These are phyloP conservation scores for Cucumis sativus DNA, from an alignment of 306 rosid species.

Conservation along the genomic window DNA sequence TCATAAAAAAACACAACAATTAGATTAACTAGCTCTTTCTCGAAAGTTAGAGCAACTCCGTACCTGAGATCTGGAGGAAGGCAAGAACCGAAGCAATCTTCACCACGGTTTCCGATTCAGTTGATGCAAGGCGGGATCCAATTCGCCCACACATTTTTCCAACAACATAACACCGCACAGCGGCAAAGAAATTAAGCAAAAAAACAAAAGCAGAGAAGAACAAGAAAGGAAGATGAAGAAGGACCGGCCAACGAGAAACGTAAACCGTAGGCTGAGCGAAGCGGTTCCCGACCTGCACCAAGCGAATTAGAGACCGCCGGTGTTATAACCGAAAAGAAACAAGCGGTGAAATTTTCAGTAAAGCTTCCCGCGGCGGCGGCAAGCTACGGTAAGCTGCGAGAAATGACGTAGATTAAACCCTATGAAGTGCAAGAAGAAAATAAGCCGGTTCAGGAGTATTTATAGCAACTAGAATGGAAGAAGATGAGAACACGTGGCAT, in stretches of 20 bases:
- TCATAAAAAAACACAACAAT: neutral
- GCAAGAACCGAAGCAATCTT: conserved; percentile 7
- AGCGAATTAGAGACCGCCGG: conserved; percentile 97
- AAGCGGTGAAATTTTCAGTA: neutral
- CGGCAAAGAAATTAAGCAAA: neutral
- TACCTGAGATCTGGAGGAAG: conserved; percentile 13
- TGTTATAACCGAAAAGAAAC: conserved; percentile 22
- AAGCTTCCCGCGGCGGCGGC: neutral
- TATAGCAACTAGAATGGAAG: neutral
- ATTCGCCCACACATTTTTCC: conserved; percentile 15
- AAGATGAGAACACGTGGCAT: neutral
- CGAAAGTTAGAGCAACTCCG: neutral
- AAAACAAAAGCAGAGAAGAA: neutral
- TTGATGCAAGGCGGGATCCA: conserved; percentile 96
- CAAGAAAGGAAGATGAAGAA: neutral
- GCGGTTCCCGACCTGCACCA: conserved; percentile 99
- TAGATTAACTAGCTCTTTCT: neutral
- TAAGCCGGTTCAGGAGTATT: neutral
- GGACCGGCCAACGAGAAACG: neutral
- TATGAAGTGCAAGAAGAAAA: neutral
- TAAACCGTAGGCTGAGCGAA: conserved; percentile 7
- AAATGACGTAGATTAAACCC: neutral
- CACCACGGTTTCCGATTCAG: conserved; percentile 81
- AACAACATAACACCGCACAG: neutral
- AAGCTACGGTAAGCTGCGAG: neutral